Evolutionary conservation across 1,284 basidiomycete genomes (phyloP).

Genomic region (Sutorius eximius): DNA sequence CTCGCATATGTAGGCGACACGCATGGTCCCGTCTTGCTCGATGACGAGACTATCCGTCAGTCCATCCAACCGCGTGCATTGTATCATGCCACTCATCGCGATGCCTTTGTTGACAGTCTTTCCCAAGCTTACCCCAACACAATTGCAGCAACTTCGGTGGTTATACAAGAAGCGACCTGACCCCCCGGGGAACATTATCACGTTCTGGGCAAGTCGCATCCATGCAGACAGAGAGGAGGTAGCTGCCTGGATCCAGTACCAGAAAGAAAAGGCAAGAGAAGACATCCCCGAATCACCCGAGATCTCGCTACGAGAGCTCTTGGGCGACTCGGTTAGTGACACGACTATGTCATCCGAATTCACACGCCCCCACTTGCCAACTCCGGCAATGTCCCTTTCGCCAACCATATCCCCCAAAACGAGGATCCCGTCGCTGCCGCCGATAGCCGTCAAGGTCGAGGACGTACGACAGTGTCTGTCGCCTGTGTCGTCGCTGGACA

Average conservation of each 20-base stretch:
- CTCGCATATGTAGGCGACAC: background rate
- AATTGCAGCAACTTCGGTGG: constrained; percentile 25
- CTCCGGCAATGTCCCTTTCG: constrained; percentile 28
- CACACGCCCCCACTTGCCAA: constrained; percentile 29
- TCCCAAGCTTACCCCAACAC: constrained; percentile 23
- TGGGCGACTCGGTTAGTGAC: background rate
- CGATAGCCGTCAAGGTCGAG: constrained; percentile 32
- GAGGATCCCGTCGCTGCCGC: constrained; percentile 28
- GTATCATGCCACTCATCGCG: background rate
- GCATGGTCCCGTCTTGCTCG: background rate
- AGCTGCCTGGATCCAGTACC: constrained; percentile 30
- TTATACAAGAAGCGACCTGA: constrained; percentile 16
- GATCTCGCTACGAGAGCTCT: background rate
- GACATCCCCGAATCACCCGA: constrained; percentile 12
- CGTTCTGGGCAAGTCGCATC: constrained; percentile 29
- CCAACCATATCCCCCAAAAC: constrained; percentile 14
- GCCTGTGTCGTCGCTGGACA: background rate
- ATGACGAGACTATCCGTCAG: constrained; percentile 32
- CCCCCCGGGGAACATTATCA: constrained; percentile 26
- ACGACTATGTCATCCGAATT: constrained; percentile 14
- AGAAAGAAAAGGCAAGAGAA: constrained; percentile 27
- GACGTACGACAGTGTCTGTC: constrained; percentile 9
- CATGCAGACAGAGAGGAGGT: constrained; percentile 24
- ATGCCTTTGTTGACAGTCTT: constrained; percentile 20
- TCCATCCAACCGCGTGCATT: background rate